Evolutionary conservation across 805 yeast species (phyloP).

Genomic region (Kodamaea hsintzibuensis): DNA sequence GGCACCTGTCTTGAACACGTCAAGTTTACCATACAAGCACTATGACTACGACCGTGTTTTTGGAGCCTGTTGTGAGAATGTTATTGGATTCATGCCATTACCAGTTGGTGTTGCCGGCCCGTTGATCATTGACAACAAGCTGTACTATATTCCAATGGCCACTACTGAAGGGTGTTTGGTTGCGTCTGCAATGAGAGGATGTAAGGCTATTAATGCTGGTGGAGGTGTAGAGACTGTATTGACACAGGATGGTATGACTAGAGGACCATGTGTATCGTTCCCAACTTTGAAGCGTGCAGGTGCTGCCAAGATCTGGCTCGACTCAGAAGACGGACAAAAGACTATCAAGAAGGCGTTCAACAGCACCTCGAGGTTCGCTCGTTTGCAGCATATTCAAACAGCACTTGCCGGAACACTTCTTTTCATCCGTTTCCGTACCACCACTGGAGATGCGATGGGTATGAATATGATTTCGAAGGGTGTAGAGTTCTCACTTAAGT

Average conservation of each 20-base stretch:
- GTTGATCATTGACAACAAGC: constrained; percentile 80
- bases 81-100: constrained; percentile 92
- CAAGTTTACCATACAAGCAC: constrained; percentile 74
- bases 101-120: constrained; percentile 99
- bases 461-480: constrained; percentile 99
- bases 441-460: constrained; percentile 99
- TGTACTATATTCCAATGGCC: constrained; percentile 96
- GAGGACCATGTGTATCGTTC: constrained; percentile 97
- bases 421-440: constrained; percentile 92
- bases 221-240: constrained; percentile 93
- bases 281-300: constrained; percentile 85
- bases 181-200: constrained; percentile 98
- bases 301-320: constrained; percentile 92
- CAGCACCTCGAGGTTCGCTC: constrained; percentile 96
- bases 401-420: constrained; percentile 92
- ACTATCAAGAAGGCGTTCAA: constrained; percentile 85
- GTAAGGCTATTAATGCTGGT: constrained; percentile 96
- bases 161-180: constrained; percentile 99
- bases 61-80: constrained; percentile 99
- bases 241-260: constrained; percentile 97
- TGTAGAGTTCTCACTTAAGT: constrained; percentile 81
- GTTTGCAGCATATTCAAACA: constrained; percentile 86
- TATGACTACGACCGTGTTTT: constrained; percentile 95
- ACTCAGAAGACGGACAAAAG: constrained; percentile 89
- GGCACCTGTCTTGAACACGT: constrained; percentile 74